These are phyloP conservation scores for Arachis stenosperma DNA, from an alignment of 306 rosid species.

Conservation along the genomic window DNA sequence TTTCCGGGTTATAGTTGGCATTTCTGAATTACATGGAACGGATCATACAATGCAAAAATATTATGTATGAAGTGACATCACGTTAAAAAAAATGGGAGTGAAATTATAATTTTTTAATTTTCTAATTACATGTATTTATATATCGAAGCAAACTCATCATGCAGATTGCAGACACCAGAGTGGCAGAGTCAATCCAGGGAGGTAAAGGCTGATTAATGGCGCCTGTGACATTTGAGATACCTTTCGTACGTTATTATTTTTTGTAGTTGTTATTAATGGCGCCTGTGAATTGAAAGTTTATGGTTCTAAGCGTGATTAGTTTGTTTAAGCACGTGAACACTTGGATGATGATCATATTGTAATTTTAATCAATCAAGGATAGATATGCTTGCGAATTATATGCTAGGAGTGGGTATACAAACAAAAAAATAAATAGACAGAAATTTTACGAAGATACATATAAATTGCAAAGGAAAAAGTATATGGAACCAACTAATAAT, in stretches of 20 bases:
- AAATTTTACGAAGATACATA: not conserved
- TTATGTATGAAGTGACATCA: no score
- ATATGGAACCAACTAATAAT: no score
- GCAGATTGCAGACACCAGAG: not conserved
- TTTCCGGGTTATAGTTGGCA: no score
- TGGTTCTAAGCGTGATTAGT: not conserved
- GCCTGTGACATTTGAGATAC: not conserved
- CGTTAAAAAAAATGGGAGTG: no score
- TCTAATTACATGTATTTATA: not conserved
- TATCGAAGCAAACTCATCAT: not conserved
- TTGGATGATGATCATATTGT: not conserved
- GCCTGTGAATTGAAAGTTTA: not conserved
- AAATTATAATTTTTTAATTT: not conserved
- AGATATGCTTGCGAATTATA: not conserved
- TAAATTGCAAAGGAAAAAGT: not conserved
- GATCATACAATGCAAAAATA: no score
- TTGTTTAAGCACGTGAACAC: not conserved
- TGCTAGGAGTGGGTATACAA: not conserved
- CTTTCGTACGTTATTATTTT: not conserved
- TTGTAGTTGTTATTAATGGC: conserved; percentile 5
- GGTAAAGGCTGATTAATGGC: not conserved
- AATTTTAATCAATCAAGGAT: not conserved
- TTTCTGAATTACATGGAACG: no score
- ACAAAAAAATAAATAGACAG: not conserved
- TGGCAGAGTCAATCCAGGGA: not conserved